These are phyloP conservation scores for Kodamaea jinghongensis DNA, from an alignment of 805 yeast genomes.

Conservation along the genomic window DNA sequence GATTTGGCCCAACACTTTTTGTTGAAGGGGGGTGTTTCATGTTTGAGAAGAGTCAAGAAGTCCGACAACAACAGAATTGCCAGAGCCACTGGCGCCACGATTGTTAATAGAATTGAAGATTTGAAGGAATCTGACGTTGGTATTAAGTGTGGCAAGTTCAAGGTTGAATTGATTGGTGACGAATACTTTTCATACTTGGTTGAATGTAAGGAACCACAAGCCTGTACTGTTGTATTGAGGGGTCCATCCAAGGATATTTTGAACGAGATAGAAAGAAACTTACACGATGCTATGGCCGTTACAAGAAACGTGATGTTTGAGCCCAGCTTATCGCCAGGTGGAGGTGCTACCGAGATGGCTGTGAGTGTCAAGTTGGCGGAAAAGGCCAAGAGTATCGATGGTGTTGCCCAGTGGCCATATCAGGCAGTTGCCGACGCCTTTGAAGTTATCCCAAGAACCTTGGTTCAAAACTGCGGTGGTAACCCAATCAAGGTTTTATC, in stretches of 20 bases:
- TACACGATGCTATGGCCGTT: constrained; percentile 98
- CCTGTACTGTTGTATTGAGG: constrained; percentile 88
- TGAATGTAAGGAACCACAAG: constrained; percentile 80
- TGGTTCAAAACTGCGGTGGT: constrained; percentile 97
- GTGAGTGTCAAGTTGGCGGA: constrained; percentile 85
- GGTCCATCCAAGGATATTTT: constrained; percentile 97
- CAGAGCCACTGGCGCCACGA: constrained; percentile 96
- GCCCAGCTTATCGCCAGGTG: constrained; percentile 96
- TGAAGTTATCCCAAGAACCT: constrained; percentile 97
- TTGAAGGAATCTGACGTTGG: constrained; percentile 90
- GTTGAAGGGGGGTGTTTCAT: constrained; percentile 89
- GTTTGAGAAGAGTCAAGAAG: constrained; percentile 90
- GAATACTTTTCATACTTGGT: constrained; percentile 89
- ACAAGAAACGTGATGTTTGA: constrained; percentile 92
- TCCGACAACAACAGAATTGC: constrained; percentile 95
- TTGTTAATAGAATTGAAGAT: constrained; percentile 94
- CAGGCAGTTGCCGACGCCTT: constrained; percentile 98
- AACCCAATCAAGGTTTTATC: constrained; percentile 88
- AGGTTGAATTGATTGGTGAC: constrained; percentile 94
- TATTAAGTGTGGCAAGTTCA: constrained; percentile 81
- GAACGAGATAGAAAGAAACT: constrained; percentile 93
- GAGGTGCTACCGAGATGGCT: constrained; percentile 99
- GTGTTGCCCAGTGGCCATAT: constrained; percentile 97
- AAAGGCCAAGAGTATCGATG: constrained; percentile 88
- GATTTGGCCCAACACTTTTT: constrained; percentile 97